Percentiles rank a stretch among this genome's conserved stretches.
Evolutionary conservation across 2,329 filamentous ascomycete genomes (phyloP).

Genomic region (Exophiala alcalophila): DNA sequence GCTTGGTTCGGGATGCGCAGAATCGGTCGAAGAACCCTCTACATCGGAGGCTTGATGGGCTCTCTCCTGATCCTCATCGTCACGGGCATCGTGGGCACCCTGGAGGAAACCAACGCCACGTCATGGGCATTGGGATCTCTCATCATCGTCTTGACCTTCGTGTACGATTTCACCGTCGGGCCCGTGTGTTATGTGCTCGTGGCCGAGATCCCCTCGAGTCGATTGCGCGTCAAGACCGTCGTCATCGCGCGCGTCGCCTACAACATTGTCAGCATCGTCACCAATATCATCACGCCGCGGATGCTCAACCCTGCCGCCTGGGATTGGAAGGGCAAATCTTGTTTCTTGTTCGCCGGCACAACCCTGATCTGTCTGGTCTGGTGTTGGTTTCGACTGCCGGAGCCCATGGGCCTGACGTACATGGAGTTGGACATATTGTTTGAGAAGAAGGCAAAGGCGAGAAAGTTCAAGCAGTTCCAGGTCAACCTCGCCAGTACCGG

Average conservation of each 20-base stretch:
- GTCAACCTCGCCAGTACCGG: constrained; percentile 29
- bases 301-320: constrained; percentile 36
- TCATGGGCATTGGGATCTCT: constrained; percentile 41
- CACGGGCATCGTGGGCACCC: constrained; percentile 38
- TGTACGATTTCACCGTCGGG: constrained; percentile 54
- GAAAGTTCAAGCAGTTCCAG: constrained; percentile 35
- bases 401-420: constrained; percentile 42
- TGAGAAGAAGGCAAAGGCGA: constrained; percentile 37
- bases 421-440: constrained; percentile 46
- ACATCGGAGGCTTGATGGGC: constrained; percentile 36
- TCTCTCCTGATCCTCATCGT: constrained; percentile 34
- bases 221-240: constrained; percentile 54
- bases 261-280: constrained; percentile 49
- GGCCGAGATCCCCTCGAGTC: constrained; percentile 53
- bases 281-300: constrained; percentile 38
- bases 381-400: constrained; percentile 42
- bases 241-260: constrained; percentile 51
- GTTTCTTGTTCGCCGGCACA: constrained; percentile 43
- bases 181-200: constrained; percentile 54
- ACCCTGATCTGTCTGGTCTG: constrained; percentile 38
- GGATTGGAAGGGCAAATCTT: constrained; percentile 42
- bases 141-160: constrained; percentile 51
- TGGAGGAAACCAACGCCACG: constrained; percentile 35
- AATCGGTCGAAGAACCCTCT: constrained; percentile 38
- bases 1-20: constrained; percentile 36